Conservation (phyloP, 2,329 filamentous ascomycete species). For the Tolypocladium amazonense region DNA sequence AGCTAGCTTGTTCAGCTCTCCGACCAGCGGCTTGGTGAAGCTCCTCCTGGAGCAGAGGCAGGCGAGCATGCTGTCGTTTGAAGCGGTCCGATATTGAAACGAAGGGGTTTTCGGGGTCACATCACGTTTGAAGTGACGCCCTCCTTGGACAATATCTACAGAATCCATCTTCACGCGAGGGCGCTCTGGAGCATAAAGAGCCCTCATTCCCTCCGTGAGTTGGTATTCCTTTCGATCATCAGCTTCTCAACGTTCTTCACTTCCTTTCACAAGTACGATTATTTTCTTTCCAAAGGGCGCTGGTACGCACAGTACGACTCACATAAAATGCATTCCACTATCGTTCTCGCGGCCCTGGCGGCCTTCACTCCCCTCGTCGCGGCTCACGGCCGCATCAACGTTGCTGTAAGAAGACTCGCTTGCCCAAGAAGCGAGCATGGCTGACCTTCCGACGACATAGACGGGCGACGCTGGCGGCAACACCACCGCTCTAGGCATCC, state of each 20-base stretch:
- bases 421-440: neutral
- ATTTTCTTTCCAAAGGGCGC: neutral
- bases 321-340: neutral
- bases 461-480: constrained; percentile 25
- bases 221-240: neutral
- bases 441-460: neutral
- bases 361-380: constrained; percentile 9
- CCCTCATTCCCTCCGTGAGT: neutral
- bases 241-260: neutral
- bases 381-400: constrained; percentile 16
- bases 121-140: neutral
- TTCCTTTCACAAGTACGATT: neutral
- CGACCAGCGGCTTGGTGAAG: neutral
- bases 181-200: neutral
- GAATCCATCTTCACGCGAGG: neutral
- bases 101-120: neutral
- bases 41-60: neutral
- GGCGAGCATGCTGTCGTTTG: neutral
- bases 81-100: neutral
- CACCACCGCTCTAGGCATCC: constrained; percentile 26
- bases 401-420: constrained; percentile 3
- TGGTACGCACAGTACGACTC: neutral
- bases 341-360: neutral
- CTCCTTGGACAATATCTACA: neutral
- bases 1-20: neutral